A percentile compares a stretch with the other conserved stretches of the same genome.
Conservation (phyloP, 805 yeast genomes). For the Clavispora asparagi region DNA sequence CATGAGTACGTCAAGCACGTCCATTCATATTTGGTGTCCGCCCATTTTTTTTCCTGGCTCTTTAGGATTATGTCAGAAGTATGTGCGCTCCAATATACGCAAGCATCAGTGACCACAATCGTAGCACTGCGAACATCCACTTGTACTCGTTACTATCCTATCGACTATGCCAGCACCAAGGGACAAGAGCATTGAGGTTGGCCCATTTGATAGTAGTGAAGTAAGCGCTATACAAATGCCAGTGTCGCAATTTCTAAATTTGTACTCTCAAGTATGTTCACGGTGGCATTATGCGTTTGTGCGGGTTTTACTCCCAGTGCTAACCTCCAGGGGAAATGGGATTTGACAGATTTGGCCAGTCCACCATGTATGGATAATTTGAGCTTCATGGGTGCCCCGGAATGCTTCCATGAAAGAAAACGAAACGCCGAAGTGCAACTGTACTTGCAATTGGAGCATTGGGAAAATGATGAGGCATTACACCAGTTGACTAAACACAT, state of each 20-base stretch:
- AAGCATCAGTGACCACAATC: not conserved
- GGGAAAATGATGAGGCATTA: constrained; percentile 42
- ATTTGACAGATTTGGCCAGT: constrained; percentile 47
- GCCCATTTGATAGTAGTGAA: not conserved
- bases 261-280: constrained; percentile 38
- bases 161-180: not conserved
- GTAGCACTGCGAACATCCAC: not conserved
- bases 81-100: not conserved
- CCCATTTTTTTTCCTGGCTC: not conserved
- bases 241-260: constrained; percentile 50
- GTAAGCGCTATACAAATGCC: constrained; percentile 22
- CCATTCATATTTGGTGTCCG: not conserved
- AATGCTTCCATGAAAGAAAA: constrained; percentile 43
- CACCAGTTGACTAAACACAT: constrained; percentile 33
- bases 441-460: constrained; percentile 39
- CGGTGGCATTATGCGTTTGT: constrained; percentile 4
- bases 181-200: not conserved
- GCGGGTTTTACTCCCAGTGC: not conserved
- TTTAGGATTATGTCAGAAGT: not conserved
- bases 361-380: constrained; percentile 47
- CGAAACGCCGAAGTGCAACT: constrained; percentile 41
- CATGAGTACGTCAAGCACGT: not conserved
- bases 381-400: constrained; percentile 58
- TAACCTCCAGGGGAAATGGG: constrained; percentile 45
- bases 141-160: not conserved